Evolutionary conservation across 768 basidiomycete species (phyloP), one percentile per base, ranked within the genome.

Genomic region (Udeniomyces megalosporus): DNA sequence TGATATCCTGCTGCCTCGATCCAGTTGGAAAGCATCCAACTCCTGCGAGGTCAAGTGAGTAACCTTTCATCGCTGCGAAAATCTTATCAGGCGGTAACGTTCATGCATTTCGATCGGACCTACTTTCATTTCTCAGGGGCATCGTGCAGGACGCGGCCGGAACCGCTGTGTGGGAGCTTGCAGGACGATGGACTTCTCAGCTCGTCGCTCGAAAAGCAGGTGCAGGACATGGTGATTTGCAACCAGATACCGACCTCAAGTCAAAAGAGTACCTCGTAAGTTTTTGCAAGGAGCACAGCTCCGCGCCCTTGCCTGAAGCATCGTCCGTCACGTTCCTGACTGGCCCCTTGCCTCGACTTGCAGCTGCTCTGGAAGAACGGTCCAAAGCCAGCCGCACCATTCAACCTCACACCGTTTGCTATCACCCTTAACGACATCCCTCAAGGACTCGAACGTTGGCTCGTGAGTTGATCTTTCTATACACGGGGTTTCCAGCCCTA

Each of bases 381-480:
- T 24, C 81, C 82, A 60, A 95, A 95, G 70, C 75, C 77, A 1
- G 79, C 78, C 0, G 82, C 85, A 12, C 93, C 92, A 0, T 97
- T 96, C 78, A 95, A 95, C 73, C 80, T 97, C 24, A 93, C 92
- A 0, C 92, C 91, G 0, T 97, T 85, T 71, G 91, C 93, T 1
- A 81, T 95, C 66, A 88, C 89, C 0, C 60, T 71, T 64, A 97
- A 97, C 70, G 83, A 93, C 70, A 86, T 86, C 62, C 88, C 89
- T 0, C 74, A 76, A 42, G 80, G 82, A 11, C 75, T 96, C 14
- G 77, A 77, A 61, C 82, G 83, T 4, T 88, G 80, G 71, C 67
- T 97, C 10, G 38, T 42, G 17, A 8, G 38, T 42, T 42, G 38
- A 42, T 42, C 38, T 17, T 8, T 8, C 8, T 8, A 8, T 42